phyloP scores from a whole-genome alignment of 2,329 filamentous ascomycete species.

The Colletotrichum liriopes region DNA sequence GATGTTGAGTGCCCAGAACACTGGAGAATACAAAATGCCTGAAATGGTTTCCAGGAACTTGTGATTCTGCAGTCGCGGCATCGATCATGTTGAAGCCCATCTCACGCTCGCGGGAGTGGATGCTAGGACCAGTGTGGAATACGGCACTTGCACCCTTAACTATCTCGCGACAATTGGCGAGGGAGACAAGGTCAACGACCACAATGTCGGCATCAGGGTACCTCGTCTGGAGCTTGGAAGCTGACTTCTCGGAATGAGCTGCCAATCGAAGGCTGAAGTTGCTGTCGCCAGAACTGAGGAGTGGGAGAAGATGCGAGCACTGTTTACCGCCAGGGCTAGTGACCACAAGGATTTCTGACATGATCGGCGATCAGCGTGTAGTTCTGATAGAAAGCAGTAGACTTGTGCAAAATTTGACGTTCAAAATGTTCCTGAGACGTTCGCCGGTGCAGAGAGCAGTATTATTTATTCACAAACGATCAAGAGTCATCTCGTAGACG shows the following conservation, averaged over 20 bases:
- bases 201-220: slow-evolving; percentile 7
- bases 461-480: neutral
- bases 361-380: neutral
- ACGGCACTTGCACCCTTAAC: neutral
- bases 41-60: neutral
- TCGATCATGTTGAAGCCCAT: slow-evolving; percentile 30
- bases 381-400: neutral
- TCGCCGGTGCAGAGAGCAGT: neutral
- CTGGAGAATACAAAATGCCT: slow-evolving; percentile 14
- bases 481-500: too few species aligned
- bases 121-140: neutral
- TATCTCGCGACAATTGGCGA: slow-evolving; percentile 12
- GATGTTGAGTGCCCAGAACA: slow-evolving; percentile 8
- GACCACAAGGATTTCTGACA: slow-evolving; percentile 16
- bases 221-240: neutral
- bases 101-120: slow-evolving; percentile 23
- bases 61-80: slow-evolving; percentile 2
- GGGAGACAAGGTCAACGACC: neutral
- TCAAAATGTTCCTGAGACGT: neutral
- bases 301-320: neutral
- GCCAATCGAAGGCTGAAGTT: slow-evolving; percentile 8
- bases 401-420: neutral
- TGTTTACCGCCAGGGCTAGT: slow-evolving; percentile 16
- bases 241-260: neutral
- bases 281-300: slow-evolving; percentile 2